These are phyloP conservation scores for Spergularia bocconei DNA, from an alignment of 148 eudicot genomes.

Conservation along the genomic window DNA sequence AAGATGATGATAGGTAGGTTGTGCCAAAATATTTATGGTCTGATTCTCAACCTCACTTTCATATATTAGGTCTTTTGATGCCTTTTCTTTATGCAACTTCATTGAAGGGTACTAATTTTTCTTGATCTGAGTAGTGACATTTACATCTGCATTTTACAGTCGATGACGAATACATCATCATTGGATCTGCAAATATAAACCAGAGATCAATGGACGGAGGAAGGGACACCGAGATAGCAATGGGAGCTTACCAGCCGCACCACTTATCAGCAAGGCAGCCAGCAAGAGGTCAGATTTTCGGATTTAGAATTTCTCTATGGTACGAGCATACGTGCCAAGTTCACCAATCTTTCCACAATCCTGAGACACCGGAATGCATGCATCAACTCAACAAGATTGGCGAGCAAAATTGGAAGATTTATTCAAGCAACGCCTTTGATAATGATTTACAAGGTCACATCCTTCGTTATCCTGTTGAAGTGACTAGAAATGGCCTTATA, in stretches of 20 bases:
- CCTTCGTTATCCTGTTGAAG: conserved; percentile 52
- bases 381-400: conserved; percentile 42
- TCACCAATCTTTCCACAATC: conserved; percentile 30
- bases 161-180: conserved; percentile 77
- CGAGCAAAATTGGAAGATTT: conserved; percentile 45
- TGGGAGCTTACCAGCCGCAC: conserved; percentile 77
- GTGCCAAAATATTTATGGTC: neutral
- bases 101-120: neutral
- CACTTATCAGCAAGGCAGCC: conserved; percentile 39
- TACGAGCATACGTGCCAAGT: conserved; percentile 49
- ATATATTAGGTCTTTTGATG: neutral
- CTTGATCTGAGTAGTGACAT: neutral
- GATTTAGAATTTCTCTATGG: conserved; percentile 72
- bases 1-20: conserved; percentile 86
- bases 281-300: conserved; percentile 51
- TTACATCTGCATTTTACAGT: conserved; percentile 32
- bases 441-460: conserved; percentile 59
- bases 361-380: conserved; percentile 54
- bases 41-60: too few relatives aligned
- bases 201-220: conserved; percentile 84
- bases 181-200: conserved; percentile 86
- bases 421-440: conserved; percentile 34
- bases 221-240: conserved; percentile 81
- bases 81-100: neutral
- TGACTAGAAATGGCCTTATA: conserved; percentile 43